Conservation (phyloP, 2,329 filamentous ascomycete species). For the Sarocladium brachiariae region DNA sequence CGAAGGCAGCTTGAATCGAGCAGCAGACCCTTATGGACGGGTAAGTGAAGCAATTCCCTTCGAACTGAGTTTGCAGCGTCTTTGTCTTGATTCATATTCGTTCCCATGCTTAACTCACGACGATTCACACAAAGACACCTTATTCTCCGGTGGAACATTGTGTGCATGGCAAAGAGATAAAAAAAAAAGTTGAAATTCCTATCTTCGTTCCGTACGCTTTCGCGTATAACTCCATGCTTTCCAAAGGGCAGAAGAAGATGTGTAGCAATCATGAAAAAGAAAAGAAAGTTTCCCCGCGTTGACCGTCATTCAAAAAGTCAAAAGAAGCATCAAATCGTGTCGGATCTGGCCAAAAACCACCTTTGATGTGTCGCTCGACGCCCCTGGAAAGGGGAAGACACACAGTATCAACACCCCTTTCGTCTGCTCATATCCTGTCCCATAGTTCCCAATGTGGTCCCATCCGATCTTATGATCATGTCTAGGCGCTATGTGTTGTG, state of each 20-base stretch:
- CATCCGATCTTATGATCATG: not conserved
- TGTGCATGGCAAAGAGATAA: not conserved
- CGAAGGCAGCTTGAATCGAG: too few relatives aligned
- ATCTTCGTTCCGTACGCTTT: not conserved
- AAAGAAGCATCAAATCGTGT: too few relatives aligned
- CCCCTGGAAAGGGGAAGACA: not conserved
- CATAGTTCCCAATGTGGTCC: not conserved
- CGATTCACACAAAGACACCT: too few relatives aligned
- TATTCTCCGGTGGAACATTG: not conserved
- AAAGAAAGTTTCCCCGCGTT: too few relatives aligned
- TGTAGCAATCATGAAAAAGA: not conserved
- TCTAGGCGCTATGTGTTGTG: not conserved
- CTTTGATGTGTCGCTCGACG: not conserved
- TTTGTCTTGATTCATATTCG: too few relatives aligned
- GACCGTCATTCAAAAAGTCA: too few relatives aligned
- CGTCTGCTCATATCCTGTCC: not conserved
- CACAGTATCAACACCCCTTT: not conserved
- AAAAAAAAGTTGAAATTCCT: not conserved
- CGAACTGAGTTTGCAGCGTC: too few relatives aligned
- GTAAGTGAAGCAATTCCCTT: too few relatives aligned
- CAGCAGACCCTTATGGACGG: too few relatives aligned
- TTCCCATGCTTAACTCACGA: too few relatives aligned
- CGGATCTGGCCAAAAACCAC: not conserved
- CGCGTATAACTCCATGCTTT: conserved; percentile 2
- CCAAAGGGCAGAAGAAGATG: not conserved